Evolutionary conservation across 164 flowering plant genomes (phyloP).

Genomic region (Aristolochia fimbriata): DNA sequence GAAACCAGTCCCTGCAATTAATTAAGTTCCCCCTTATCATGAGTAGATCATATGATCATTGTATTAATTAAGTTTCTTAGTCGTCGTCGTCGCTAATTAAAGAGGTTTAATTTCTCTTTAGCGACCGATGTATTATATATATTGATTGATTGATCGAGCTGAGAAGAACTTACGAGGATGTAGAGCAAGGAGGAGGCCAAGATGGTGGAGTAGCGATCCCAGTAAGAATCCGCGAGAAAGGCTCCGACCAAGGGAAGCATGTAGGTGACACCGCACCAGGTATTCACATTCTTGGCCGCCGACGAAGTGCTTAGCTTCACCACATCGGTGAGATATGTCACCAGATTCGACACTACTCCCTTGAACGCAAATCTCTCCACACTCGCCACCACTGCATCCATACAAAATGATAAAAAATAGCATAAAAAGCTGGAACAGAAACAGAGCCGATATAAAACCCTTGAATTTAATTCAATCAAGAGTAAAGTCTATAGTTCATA

Average conservation of each 20-base stretch:
- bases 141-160: no score
- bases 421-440: no score
- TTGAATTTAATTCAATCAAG: neutral
- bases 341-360: slow-evolving; percentile 89
- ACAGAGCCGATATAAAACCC: no score
- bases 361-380: slow-evolving; percentile 95
- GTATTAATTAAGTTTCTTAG: no score
- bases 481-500: neutral
- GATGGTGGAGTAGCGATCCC: slow-evolving; percentile 64
- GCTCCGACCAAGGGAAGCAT: slow-evolving; percentile 74
- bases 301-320: slow-evolving; percentile 64
- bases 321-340: slow-evolving; percentile 75
- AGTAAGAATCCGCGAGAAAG: slow-evolving; percentile 66
- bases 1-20: slow-evolving; percentile 79
- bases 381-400: slow-evolving; percentile 74
- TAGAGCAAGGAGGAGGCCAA: slow-evolving; percentile 57
- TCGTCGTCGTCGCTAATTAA: no score
- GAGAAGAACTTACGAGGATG: slow-evolving; percentile 36
- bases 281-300: slow-evolving; percentile 81
- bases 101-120: no score
- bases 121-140: no score
- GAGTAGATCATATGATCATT: no score
- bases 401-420: no score
- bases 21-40: neutral
- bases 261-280: slow-evolving; percentile 79